Evolutionary conservation across 2,329 filamentous ascomycete species (phyloP).

Genomic region (Microdochium trichocladiopsis): DNA sequence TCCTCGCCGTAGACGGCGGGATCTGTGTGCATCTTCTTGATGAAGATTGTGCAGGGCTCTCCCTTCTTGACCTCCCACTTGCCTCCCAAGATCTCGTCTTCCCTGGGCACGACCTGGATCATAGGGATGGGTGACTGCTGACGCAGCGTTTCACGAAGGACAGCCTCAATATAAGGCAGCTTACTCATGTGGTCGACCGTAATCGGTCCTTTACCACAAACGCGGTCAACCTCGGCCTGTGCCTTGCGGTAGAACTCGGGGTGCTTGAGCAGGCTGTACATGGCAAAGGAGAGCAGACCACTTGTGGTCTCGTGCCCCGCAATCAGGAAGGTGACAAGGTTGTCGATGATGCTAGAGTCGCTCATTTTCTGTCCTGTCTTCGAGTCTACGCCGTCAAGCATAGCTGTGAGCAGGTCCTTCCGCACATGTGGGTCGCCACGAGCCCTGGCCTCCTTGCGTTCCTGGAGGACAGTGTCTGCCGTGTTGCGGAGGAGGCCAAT

Average conservation of each 20-base stretch:
- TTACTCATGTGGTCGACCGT: conserved; percentile 54
- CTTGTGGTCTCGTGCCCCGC: conserved; percentile 68
- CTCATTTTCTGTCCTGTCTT: conserved; percentile 59
- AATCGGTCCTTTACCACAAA: conserved; percentile 52
- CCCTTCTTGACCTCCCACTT: conserved; percentile 52
- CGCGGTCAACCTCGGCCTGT: conserved; percentile 59
- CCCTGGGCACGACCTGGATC: conserved; percentile 46
- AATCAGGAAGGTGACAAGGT: conserved; percentile 67
- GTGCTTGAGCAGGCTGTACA: conserved; percentile 59
- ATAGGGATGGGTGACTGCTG: conserved; percentile 52
- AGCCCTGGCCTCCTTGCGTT: conserved; percentile 31
- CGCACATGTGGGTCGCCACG: neutral
- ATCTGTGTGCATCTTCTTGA: conserved; percentile 53
- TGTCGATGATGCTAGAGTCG: conserved; percentile 57
- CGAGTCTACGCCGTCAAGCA: conserved; percentile 61
- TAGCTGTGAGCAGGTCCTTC: conserved; percentile 62
- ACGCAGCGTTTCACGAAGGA: conserved; percentile 59
- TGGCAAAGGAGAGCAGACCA: conserved; percentile 56
- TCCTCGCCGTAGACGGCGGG: conserved; percentile 59
- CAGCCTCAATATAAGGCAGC: conserved; percentile 58
- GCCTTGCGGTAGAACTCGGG: conserved; percentile 53
- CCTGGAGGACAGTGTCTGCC: conserved; percentile 52
- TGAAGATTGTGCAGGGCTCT: conserved; percentile 39
- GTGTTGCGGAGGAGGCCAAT: conserved; percentile 48
- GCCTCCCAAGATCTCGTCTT: conserved; percentile 48